Base-by-base conservation (phyloP, 2,329 filamentous ascomycete species). In the Didymellaceae sp. region DNA sequence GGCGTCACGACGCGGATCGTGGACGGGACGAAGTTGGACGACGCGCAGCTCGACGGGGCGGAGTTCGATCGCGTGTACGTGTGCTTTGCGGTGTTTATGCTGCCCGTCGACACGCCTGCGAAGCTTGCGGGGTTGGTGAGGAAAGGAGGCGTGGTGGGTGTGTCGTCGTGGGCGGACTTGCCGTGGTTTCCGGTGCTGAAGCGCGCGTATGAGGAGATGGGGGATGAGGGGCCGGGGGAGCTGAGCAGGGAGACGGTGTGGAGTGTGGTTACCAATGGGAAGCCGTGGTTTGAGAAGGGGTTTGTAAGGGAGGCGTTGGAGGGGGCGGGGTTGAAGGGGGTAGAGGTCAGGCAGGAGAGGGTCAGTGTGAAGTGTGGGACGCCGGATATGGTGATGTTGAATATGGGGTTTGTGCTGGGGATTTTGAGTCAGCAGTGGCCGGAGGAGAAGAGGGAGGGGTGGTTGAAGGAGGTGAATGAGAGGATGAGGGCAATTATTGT, bases 41-140 rank as follows among this genome's bases (percentile, higher is more conserved):
- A 33, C 3, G 16, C 10, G 11, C 24, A 44, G 1, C 42, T 50
- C 9, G 22, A 18, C 3, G 6, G 26, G 26, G 17, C 4, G 2
- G n/a, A 2, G 3, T 66, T 54, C 45, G 63, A 59, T 5, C 64
- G 64, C 43, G 11, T 64, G n/a, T 63, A 66, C 46, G 33, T 61
- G 26, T 59, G 58, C 16, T 65, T 67, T 11, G 61, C 48, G 7
- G 55, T 69, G 31, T 66, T 65, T 47, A 25, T 57, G 24, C 24
- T 67, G 6, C 53, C 55, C 0, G 43, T 45, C 3, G 24, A 24
- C 5, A 48, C 47, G 1, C 46, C 63, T 5, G 5, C 40, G 2
- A 35, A 32, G 9, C 40, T 54, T n/a, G 34, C 44, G 35, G 10
- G 5, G n/a, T 34, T 57, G 9, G 20, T 65, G 6, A n/a, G 26